These are phyloP conservation scores for Pyracantha coccinea DNA, from an alignment of 331 rosid species.

Conservation along the genomic window DNA sequence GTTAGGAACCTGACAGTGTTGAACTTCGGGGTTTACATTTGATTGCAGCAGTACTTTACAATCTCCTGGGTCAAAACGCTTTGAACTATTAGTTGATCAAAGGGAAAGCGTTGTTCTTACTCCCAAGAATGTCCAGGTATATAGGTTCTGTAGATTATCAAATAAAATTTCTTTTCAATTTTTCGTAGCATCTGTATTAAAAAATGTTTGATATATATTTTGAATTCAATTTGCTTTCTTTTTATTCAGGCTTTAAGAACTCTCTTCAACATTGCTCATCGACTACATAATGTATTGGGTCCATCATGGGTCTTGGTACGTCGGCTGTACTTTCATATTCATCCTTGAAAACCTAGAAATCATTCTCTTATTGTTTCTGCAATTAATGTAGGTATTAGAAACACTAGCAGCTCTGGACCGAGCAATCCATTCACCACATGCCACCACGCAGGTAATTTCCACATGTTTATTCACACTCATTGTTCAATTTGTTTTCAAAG, in stretches of 20 bases:
- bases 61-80: slow-evolving; percentile 74
- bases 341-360: slow-evolving; percentile 2
- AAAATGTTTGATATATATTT: slow-evolving; percentile 3
- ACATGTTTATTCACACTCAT: not conserved
- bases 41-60: slow-evolving; percentile 57
- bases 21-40: slow-evolving; percentile 29
- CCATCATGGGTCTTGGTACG: slow-evolving; percentile 99
- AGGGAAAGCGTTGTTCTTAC: slow-evolving; percentile 84
- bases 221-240: slow-evolving; percentile 16
- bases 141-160: not conserved
- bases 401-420: slow-evolving; percentile 96
- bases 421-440: slow-evolving; percentile 95
- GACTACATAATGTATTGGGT: slow-evolving; percentile 90
- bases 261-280: slow-evolving; percentile 94
- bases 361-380: slow-evolving; percentile 9
- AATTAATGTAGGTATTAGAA: slow-evolving; percentile 74
- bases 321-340: slow-evolving; percentile 9
- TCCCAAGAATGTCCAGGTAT: slow-evolving; percentile 95
- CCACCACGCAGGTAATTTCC: slow-evolving; percentile 79
- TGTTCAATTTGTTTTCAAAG: not conserved
- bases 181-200: not conserved
- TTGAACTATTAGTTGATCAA: slow-evolving; percentile 61
- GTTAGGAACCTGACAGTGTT: slow-evolving; percentile 26
- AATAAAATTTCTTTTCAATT: not conserved
- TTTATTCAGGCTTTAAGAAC: slow-evolving; percentile 86